Conservation (phyloP, 2,329 filamentous ascomycete genomes). For the Fusarium sp. region DNA sequence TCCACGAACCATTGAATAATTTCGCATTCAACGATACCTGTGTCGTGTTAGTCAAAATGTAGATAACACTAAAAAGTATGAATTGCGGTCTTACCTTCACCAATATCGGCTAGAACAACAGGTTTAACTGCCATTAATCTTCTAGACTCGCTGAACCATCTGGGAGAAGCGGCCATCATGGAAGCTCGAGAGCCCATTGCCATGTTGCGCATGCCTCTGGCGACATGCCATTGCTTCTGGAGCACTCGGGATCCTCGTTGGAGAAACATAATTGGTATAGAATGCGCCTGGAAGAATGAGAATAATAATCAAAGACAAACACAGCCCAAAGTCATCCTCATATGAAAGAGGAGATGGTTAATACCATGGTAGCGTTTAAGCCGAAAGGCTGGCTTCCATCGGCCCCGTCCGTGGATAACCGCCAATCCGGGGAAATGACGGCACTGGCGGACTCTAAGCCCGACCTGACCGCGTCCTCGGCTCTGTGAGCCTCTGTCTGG, state of each 20-base stretch:
- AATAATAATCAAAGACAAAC: constrained; percentile 28
- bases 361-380: constrained; percentile 41
- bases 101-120: constrained; percentile 86
- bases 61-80: neutral
- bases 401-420: constrained; percentile 56
- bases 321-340: constrained; percentile 33
- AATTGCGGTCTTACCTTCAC: constrained; percentile 72
- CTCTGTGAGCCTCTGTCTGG: constrained; percentile 15
- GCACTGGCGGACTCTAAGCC: constrained; percentile 40
- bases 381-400: constrained; percentile 53
- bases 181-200: constrained; percentile 48
- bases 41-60: constrained; percentile 29
- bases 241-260: constrained; percentile 65
- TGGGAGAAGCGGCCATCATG: constrained; percentile 51
- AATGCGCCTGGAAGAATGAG: constrained; percentile 37
- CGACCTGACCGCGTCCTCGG: constrained; percentile 40
- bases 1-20: constrained; percentile 99
- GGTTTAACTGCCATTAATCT: constrained; percentile 75
- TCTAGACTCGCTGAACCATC: constrained; percentile 66
- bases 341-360: constrained; percentile 21
- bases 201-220: constrained; percentile 56
- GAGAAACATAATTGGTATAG: constrained; percentile 64
- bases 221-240: constrained; percentile 64
- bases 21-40: constrained; percentile 97
- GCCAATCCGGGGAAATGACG: constrained; percentile 51